Base-by-base conservation (phyloP, 169 alveolate species). In the Eimeria acervulina region DNA sequence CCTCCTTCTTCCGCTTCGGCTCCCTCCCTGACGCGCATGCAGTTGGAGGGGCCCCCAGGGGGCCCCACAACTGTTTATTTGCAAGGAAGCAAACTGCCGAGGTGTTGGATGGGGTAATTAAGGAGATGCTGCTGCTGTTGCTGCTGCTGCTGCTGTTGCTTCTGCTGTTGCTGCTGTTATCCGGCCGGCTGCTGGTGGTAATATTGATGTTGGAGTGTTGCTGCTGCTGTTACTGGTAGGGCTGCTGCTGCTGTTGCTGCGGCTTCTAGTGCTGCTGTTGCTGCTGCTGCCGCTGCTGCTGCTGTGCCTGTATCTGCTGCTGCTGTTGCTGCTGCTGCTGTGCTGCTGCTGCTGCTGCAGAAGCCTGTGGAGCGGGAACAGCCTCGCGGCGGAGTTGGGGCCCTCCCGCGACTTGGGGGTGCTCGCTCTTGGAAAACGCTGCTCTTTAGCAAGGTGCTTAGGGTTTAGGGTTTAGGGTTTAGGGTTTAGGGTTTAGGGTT, bases 31-130 rank as follows among this genome's bases (percentile, higher is more conserved):
- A 31, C 26, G 21, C 97, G 97, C 63, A 96, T 83, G 90, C 95
- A 96, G 51, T 66, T 95, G 19, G 93, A 93, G 83, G 83, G 83
- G 83, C 83, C 83, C 91, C 31, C 6, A 28, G 52, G 98, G 96
- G 95, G 96, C 42, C 97, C 96, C 99, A 36, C 83, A 85, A 78
- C 90, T 97, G 89, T 95, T 98, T 76, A 72, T 90, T n/a, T n/a
- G n/a, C 81, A 98, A 98, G 90, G 99, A 99, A 33, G 98, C 99
- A 0, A 99, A 98, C 97, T 47, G 95, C 47, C 89, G 97, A 61
- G 94, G 97, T 88, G 61, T 97, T 68, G 88, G 40, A 95, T 98
- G 76, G 99, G 99, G 33, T 96, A 98, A 94, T 97, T 98, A 70
- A 98, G 97, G 84, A 55, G 59, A 12, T 51, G 97, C 90, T 55